Evolutionary conservation across 2,329 filamentous ascomycete species (phyloP).

Genomic region (Fusarium papillatum): DNA sequence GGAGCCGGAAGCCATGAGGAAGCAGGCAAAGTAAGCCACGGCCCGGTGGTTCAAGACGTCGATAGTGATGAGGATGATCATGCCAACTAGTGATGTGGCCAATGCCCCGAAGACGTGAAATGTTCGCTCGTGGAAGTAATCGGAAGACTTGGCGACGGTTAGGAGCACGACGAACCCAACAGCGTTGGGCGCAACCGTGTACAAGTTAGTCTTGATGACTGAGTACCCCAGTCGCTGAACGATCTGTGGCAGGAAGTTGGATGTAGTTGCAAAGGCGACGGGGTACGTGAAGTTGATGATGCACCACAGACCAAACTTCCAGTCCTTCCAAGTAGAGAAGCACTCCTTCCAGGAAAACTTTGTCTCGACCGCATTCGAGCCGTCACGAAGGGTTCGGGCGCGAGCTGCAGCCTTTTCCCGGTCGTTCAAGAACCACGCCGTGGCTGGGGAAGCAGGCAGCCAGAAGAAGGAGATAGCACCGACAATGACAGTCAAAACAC

Average conservation of each 20-base stretch:
- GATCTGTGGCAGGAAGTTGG: not conserved
- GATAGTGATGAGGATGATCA: not conserved
- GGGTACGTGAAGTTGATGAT: not conserved
- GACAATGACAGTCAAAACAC: not conserved
- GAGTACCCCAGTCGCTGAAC: not conserved
- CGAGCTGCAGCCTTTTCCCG: not conserved
- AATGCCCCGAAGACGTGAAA: not conserved
- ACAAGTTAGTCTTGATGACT: not conserved
- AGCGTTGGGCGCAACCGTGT: not conserved
- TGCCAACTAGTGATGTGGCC: not conserved
- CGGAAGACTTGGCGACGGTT: not conserved
- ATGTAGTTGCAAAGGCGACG: not conserved
- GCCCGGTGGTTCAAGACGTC: not conserved
- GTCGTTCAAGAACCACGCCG: not conserved
- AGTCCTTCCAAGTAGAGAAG: not conserved
- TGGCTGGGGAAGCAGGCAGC: not conserved
- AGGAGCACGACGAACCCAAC: not conserved
- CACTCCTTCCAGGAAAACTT: not conserved
- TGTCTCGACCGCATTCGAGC: not conserved
- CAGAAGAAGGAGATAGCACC: not conserved
- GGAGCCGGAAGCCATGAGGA: not conserved
- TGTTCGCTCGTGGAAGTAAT: not conserved
- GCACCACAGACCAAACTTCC: not conserved
- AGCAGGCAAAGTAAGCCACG: not conserved
- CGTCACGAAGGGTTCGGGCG: not conserved